Percentiles rank a stretch among this genome's conserved stretches.
These are phyloP conservation scores for Ogataea trehalophila DNA, from an alignment of 805 yeast genomes.

Conservation along the genomic window DNA sequence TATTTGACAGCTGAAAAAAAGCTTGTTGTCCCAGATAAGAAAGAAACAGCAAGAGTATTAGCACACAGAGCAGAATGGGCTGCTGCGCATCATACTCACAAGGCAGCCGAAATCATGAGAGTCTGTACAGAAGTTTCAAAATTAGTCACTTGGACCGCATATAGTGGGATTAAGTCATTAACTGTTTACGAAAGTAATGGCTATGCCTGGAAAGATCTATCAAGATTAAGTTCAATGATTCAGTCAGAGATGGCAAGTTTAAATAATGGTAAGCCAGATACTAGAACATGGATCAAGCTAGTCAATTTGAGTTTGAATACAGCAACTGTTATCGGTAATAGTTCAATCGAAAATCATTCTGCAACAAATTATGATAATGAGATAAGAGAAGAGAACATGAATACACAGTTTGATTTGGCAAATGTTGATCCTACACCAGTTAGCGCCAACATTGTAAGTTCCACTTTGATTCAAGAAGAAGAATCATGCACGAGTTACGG, in stretches of 20 bases:
- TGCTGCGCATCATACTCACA: constrained; percentile 34
- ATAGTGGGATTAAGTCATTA: constrained; percentile 20
- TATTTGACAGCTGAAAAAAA: constrained; percentile 37
- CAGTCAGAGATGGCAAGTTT: constrained; percentile 21
- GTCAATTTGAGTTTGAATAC: constrained; percentile 17
- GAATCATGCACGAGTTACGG: constrained; percentile 6
- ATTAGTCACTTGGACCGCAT: constrained; percentile 27
- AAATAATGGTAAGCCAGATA: constrained; percentile 11
- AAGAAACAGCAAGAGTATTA: constrained; percentile 29
- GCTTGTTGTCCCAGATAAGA: constrained; percentile 34
- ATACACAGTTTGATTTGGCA: constrained; percentile 2
- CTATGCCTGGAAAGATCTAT: constrained; percentile 26
- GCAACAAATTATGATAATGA: neutral
- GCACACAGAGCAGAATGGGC: constrained; percentile 35
- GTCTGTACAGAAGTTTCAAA: constrained; percentile 34
- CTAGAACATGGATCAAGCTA: constrained; percentile 20
- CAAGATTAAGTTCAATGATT: constrained; percentile 21
- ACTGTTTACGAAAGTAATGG: constrained; percentile 28
- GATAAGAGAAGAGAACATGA: neutral
- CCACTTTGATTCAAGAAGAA: constrained; percentile 6
- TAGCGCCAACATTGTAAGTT: constrained; percentile 6
- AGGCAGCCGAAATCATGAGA: constrained; percentile 38
- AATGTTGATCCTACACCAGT: constrained; percentile 13
- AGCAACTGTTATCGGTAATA: constrained; percentile 10
- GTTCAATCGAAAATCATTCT: constrained; percentile 2